phyloP scores from a whole-genome alignment of 192 early-diverging fungal genomes.

The Chytriomyces hyalinus region DNA sequence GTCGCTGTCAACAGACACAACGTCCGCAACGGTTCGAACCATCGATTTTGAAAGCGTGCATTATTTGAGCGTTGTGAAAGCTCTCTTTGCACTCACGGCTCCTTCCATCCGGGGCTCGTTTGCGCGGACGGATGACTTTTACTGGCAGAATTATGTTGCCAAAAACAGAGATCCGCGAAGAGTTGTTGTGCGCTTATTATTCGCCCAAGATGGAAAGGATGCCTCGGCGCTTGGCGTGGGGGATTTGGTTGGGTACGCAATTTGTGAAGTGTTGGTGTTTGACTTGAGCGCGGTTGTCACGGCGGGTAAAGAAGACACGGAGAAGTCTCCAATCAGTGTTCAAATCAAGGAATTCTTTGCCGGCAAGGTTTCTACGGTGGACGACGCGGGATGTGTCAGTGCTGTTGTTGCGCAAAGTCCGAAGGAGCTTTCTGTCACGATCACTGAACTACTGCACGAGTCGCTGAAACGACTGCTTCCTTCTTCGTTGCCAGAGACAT shows the following conservation, averaged over 20 bases:
- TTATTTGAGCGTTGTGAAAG: conserved; percentile 1
- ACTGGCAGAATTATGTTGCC: conserved; percentile 18
- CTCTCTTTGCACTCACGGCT: conserved; percentile 9
- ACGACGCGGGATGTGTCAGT: neutral
- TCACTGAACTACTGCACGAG: neutral
- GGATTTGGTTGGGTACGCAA: conserved; percentile 32
- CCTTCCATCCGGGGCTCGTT: conserved; percentile 24
- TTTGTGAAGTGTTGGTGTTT: conserved; percentile 11
- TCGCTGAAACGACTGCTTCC: neutral
- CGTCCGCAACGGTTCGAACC: neutral
- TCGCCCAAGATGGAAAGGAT: neutral
- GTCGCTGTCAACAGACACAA: neutral
- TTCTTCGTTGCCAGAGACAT: neutral
- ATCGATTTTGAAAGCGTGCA: neutral
- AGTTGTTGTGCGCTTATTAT: conserved; percentile 10
- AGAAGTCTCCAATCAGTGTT: neutral
- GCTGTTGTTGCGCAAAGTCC: neutral
- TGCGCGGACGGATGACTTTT: conserved; percentile 5
- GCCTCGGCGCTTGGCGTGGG: neutral
- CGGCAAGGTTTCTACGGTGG: conserved; percentile 7
- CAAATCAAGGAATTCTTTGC: conserved; percentile 22
- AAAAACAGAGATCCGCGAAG: conserved; percentile 16
- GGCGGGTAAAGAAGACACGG: neutral
- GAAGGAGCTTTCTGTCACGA: neutral
- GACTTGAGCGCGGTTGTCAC: conserved; percentile 6